Evolutionary conservation across 352 stramenopile genomes (phyloP).

Genomic region (Phytophthora parvispora): DNA sequence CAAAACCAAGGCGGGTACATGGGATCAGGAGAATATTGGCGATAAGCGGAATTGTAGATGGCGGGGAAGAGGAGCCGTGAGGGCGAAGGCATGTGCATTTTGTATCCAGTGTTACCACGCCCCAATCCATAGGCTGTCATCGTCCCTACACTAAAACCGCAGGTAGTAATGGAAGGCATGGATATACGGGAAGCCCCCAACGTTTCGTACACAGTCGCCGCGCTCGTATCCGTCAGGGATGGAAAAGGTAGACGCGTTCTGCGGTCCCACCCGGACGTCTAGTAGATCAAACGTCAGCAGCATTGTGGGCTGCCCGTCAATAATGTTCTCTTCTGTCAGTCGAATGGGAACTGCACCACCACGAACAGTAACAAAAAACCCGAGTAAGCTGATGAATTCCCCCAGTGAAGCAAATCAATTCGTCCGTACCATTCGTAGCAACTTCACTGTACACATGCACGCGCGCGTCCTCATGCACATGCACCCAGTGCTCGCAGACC

Average conservation of each 20-base stretch:
- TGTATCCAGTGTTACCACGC: constrained; percentile 17
- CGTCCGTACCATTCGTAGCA: constrained; percentile 39
- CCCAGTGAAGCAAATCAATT: neutral
- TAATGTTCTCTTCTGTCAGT: constrained; percentile 68
- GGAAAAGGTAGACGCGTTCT: constrained; percentile 53
- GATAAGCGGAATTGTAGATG: constrained; percentile 35
- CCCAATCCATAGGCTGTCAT: constrained; percentile 1
- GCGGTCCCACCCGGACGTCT: constrained; percentile 59
- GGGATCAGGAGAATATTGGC: constrained; percentile 63
- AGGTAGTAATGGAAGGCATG: constrained; percentile 84
- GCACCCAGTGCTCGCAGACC: constrained; percentile 75
- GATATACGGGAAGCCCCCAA: constrained; percentile 82
- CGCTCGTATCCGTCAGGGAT: constrained; percentile 73
- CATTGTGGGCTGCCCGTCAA: constrained; percentile 55
- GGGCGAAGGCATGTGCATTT: constrained; percentile 10
- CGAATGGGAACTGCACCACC: constrained; percentile 64
- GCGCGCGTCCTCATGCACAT: constrained; percentile 56
- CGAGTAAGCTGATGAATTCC: neutral
- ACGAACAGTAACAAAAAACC: neutral
- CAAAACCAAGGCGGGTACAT: constrained; percentile 57
- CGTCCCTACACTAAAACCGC: constrained; percentile 49
- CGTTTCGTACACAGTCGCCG: constrained; percentile 64
- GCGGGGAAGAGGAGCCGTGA: neutral
- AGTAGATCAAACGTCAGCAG: constrained; percentile 74
- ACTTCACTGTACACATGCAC: constrained; percentile 73